These are phyloP conservation scores for Alternaria sp. DNA, from an alignment of 2,329 filamentous ascomycete species.

Conservation along the genomic window DNA sequence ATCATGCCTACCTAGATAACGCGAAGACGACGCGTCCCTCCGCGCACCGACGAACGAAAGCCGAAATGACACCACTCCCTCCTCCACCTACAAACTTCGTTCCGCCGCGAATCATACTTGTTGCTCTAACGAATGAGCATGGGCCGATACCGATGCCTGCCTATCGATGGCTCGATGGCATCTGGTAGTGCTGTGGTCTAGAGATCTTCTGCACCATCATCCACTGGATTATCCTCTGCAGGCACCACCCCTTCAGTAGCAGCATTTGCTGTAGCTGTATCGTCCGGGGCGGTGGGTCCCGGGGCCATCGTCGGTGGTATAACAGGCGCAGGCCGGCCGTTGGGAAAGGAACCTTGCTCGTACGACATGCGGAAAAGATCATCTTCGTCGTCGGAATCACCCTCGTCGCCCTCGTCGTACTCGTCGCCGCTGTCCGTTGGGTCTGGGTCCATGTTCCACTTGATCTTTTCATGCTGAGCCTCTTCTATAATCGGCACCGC, in stretches of 20 bases:
- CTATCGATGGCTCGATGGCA: neutral
- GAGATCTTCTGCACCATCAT: too few relatives aligned
- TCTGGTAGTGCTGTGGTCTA: too few relatives aligned
- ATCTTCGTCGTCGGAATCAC: neutral
- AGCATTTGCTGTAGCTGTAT: neutral
- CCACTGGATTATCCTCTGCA: neutral
- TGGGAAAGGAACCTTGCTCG: neutral
- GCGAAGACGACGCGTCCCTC: neutral
- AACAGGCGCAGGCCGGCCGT: neutral
- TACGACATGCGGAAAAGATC: neutral
- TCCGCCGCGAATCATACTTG: too few relatives aligned
- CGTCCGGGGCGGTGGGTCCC: too few relatives aligned
- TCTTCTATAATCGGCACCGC: neutral
- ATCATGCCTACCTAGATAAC: neutral
- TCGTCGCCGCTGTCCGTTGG: rapidly evolving
- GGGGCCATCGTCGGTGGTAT: neutral
- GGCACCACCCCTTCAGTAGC: neutral
- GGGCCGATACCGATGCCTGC: too few relatives aligned
- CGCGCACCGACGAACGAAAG: neutral
- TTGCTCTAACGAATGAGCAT: too few relatives aligned
- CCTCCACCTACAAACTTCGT: neutral
- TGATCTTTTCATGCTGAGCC: neutral
- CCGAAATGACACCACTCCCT: neutral
- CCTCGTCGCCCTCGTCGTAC: neutral
- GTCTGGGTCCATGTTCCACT: neutral